Evolutionary conservation across 2,329 filamentous ascomycete species (phyloP).

Genomic region (Chaetomium sp.): DNA sequence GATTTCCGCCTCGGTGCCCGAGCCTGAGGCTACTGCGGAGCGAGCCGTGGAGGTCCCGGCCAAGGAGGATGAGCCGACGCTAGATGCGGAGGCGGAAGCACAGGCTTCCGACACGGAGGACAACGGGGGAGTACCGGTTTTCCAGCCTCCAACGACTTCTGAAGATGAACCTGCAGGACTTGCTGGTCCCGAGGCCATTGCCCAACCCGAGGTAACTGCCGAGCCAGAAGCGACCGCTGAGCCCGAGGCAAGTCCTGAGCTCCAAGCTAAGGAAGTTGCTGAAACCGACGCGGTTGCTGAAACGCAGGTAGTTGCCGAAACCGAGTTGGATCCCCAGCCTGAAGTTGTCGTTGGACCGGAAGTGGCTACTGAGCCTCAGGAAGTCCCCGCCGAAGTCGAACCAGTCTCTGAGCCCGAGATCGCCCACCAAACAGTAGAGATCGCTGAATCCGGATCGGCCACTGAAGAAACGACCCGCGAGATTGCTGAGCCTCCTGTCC

Average conservation of each 20-base stretch:
- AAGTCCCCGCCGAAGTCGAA: neutral
- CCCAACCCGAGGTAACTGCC: neutral
- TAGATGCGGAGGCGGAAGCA: no score
- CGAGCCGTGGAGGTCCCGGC: no score
- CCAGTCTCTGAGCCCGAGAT: no score
- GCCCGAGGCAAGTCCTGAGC: neutral
- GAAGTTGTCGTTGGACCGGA: neutral
- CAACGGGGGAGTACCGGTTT: neutral
- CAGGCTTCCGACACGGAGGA: no score
- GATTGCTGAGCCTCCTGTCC: conserved; percentile 8
- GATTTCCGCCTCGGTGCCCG: no score
- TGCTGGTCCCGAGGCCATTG: neutral
- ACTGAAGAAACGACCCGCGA: neutral
- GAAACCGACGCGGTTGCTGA: neutral
- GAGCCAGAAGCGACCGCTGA: neutral
- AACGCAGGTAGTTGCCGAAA: neutral
- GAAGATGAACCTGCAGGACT: neutral
- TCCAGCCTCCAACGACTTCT: neutral
- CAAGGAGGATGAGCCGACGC: no score
- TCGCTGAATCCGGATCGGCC: no score
- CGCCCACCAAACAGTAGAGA: no score
- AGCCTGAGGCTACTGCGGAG: no score
- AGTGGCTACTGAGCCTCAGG: neutral
- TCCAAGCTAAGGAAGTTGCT: neutral
- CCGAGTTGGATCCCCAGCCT: neutral